phyloP scores from a whole-genome alignment of 371 early-diverging fungal species.

The Racocetra persica region DNA sequence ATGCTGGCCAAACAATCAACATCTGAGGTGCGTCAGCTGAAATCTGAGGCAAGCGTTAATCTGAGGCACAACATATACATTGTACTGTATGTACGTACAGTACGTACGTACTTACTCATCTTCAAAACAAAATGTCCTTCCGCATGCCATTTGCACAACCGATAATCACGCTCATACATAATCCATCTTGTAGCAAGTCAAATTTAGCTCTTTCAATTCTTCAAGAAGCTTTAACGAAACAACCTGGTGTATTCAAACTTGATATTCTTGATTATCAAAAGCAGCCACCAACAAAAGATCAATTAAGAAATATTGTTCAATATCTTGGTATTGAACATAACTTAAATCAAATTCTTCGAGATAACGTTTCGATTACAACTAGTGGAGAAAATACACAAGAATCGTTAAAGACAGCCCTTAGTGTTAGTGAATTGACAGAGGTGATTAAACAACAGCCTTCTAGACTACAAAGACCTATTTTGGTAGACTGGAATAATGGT shows the following conservation, averaged over 20 bases:
- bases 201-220: slow-evolving; percentile 48
- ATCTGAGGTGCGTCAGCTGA: no score
- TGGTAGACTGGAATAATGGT: slow-evolving; percentile 55
- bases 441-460: slow-evolving; percentile 53
- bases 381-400: slow-evolving; percentile 50
- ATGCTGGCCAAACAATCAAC: no score
- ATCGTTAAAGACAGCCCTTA: not conserved
- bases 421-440: slow-evolving; percentile 46
- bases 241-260: slow-evolving; percentile 43
- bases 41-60: no score
- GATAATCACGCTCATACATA: slow-evolving; percentile 45
- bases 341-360: slow-evolving; percentile 34
- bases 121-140: slow-evolving; percentile 26
- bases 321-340: slow-evolving; percentile 50
- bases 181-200: slow-evolving; percentile 56
- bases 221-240: slow-evolving; percentile 47
- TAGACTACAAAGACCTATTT: slow-evolving; percentile 57
- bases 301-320: slow-evolving; percentile 46
- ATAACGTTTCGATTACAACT: slow-evolving; percentile 41
- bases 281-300: slow-evolving; percentile 47
- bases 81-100: no score
- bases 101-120: no score
- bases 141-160: not conserved
- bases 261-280: slow-evolving; percentile 52
- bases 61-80: no score